Conservation (phyloP, 495 filamentous ascomycete species). For the Podospora australis region DNA sequence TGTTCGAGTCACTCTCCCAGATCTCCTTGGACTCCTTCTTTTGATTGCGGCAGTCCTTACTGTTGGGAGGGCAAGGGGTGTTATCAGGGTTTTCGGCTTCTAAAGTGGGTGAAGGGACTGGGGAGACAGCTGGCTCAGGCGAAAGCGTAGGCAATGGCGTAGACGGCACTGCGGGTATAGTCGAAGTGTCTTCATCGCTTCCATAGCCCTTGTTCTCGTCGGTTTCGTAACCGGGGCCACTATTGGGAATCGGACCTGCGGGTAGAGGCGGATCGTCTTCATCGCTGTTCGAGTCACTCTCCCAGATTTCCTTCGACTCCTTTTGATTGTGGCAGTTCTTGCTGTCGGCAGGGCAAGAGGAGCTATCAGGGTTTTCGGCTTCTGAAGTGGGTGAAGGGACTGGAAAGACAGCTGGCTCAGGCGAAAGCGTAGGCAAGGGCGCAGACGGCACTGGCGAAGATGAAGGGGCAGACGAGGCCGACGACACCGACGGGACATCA, state of each 20-base stretch:
- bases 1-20: neutral
- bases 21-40: neutral
- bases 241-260: neutral
- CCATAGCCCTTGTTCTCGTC: conserved; percentile 1
- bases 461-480: too few species aligned
- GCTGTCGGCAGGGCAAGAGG: neutral
- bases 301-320: neutral
- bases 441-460: neutral
- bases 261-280: neutral
- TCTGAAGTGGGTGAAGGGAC: neutral
- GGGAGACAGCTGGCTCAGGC: neutral
- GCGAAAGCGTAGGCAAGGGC: neutral
- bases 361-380: neutral
- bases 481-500: too few species aligned
- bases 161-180: too few species aligned
- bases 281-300: neutral
- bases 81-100: neutral
- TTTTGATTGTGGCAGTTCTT: neutral
- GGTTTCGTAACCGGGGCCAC: neutral
- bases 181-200: neutral
- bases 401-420: neutral
- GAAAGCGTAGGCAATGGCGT: too few species aligned
- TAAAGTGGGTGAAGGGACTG: neutral
- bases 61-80: neutral
- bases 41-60: neutral